Evolutionary conservation across 2,329 filamentous ascomycete genomes (phyloP).

Genomic region (Trichophyton benhamiae): DNA sequence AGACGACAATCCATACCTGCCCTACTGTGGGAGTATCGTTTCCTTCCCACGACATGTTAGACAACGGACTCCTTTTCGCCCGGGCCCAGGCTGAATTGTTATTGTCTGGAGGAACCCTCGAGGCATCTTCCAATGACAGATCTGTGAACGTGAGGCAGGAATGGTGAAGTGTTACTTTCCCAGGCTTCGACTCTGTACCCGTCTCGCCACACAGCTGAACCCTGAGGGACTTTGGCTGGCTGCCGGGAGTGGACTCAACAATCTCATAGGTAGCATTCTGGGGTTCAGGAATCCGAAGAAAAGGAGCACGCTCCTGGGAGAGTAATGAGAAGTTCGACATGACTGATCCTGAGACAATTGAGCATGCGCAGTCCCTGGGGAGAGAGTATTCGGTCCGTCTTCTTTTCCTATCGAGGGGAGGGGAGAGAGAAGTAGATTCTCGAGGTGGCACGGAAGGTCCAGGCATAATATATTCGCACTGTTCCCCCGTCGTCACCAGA

Average conservation of each 20-base stretch:
- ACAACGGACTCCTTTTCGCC: constrained; percentile 21
- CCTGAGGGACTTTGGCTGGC: constrained; percentile 10
- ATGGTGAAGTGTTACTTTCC: constrained; percentile 14
- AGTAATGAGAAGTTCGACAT: constrained; percentile 4
- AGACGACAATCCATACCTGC: constrained; percentile 31
- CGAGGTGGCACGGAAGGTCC: not conserved
- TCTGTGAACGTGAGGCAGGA: constrained; percentile 22
- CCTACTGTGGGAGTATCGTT: constrained; percentile 21
- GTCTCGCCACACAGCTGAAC: constrained; percentile 14
- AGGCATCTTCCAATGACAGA: constrained; percentile 15
- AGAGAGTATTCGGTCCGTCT: not conserved
- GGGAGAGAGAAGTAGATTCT: not conserved
- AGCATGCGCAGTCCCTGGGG: not conserved
- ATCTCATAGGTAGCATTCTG: constrained; percentile 17
- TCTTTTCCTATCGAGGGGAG: not conserved
- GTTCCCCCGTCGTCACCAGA: not conserved
- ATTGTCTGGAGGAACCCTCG: constrained; percentile 15
- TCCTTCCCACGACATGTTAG: constrained; percentile 24
- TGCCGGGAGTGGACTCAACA: constrained; percentile 6
- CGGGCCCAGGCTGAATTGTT: constrained; percentile 33
- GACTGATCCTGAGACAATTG: not conserved
- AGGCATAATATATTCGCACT: not conserved
- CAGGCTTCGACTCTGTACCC: constrained; percentile 8
- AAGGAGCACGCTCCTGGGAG: constrained; percentile 8
- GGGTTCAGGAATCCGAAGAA: constrained; percentile 16